Evolutionary conservation across 1,139 yeast genomes (phyloP).

Genomic region (Groenewaldozyma sp.): DNA sequence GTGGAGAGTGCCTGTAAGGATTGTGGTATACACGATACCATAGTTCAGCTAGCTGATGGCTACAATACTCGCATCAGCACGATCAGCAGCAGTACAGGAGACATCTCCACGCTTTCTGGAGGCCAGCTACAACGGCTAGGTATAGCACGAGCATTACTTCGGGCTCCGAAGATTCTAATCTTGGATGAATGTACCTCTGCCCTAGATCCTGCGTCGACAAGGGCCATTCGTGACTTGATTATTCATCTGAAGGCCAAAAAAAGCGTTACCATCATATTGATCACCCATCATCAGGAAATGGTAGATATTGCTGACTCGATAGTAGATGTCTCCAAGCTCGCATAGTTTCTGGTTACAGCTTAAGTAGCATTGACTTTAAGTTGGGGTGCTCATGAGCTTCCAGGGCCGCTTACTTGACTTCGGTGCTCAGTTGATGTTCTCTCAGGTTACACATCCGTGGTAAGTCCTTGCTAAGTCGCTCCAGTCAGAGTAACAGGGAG

Average conservation of each 20-base stretch:
- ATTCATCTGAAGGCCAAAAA: slow-evolving; percentile 48
- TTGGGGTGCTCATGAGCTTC: too few relatives aligned
- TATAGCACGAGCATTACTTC: slow-evolving; percentile 64
- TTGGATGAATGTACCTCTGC: slow-evolving; percentile 74
- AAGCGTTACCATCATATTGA: slow-evolving; percentile 60
- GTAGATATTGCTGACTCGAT: slow-evolving; percentile 36
- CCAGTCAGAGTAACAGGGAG: too few relatives aligned
- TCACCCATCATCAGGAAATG: slow-evolving; percentile 82
- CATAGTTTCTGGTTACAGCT: too few relatives aligned
- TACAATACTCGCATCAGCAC: slow-evolving; percentile 43
- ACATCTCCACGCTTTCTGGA: slow-evolving; percentile 43
- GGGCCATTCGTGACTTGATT: slow-evolving; percentile 23
- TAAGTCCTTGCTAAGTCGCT: too few relatives aligned
- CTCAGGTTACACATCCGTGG: too few relatives aligned
- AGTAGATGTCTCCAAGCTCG: slow-evolving; percentile 16
- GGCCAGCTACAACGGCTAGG: slow-evolving; percentile 89
- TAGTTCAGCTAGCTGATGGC: slow-evolving; percentile 25
- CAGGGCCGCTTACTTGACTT: too few relatives aligned
- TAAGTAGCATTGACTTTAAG: too few relatives aligned
- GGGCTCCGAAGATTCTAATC: slow-evolving; percentile 49
- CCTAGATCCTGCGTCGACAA: slow-evolving; percentile 52
- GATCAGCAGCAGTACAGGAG: slow-evolving; percentile 20
- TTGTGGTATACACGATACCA: slow-evolving; percentile 30
- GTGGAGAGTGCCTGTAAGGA: slow-evolving; percentile 19
- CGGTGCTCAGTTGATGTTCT: too few relatives aligned